phyloP scores from a whole-genome alignment of 805 yeast species.

The Ogataea paraovalis region DNA sequence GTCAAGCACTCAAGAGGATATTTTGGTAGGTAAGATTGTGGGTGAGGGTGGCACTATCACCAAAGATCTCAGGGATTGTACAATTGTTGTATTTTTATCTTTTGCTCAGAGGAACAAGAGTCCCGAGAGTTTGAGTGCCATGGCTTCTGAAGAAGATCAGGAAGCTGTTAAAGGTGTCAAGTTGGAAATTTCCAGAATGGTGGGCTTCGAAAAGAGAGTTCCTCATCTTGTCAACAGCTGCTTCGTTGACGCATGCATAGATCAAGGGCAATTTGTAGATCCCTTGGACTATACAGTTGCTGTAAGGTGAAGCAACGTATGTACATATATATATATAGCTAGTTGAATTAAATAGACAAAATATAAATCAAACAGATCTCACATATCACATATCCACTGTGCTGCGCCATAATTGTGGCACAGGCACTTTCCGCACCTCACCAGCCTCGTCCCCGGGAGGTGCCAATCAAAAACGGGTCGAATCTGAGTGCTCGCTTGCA shows the following conservation, averaged over 20 bases:
- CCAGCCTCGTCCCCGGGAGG: neutral
- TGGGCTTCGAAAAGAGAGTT: slow-evolving; percentile 17
- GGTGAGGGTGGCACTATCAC: slow-evolving; percentile 43
- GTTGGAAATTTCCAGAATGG: slow-evolving; percentile 1
- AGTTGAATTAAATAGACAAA: no score
- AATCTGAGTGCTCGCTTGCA: neutral
- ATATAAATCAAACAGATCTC: no score
- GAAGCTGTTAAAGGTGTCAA: slow-evolving; percentile 1
- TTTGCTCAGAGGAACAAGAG: neutral
- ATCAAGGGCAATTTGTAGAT: slow-evolving; percentile 6
- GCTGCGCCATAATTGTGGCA: no score
- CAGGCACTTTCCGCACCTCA: no score
- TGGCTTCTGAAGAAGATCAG: slow-evolving; percentile 5
- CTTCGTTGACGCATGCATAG: slow-evolving; percentile 33
- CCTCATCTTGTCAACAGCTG: slow-evolving; percentile 34
- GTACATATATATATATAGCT: neutral
- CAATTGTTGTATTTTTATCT: slow-evolving; percentile 35
- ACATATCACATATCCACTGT: no score
- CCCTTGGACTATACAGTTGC: neutral
- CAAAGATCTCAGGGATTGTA: slow-evolving; percentile 26
- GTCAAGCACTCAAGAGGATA: slow-evolving; percentile 9
- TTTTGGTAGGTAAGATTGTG: slow-evolving; percentile 27
- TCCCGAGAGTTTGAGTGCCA: neutral
- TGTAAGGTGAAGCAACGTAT: neutral
- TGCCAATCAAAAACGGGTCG: neutral